Conservation (phyloP, 345 rosid species). For the Corchorus capsularis region DNA sequence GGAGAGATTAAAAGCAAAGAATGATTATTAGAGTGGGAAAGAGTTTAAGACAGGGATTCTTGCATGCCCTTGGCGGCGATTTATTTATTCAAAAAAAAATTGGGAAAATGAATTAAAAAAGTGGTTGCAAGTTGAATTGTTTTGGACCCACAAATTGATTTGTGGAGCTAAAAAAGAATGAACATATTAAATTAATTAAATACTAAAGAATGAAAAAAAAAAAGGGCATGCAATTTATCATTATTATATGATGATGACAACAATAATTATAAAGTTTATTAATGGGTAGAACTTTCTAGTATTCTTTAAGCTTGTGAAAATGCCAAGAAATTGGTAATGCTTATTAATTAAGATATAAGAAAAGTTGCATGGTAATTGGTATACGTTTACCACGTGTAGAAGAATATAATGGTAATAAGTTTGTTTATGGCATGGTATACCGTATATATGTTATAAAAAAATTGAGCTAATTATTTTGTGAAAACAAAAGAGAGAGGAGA, state of each 20-base stretch:
- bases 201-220: not conserved
- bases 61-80: not conserved
- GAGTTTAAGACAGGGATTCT: not conserved
- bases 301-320: not conserved
- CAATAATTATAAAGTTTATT: not conserved
- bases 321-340: not conserved
- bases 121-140: not conserved
- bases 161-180: not conserved
- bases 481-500: no score
- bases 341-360: no score
- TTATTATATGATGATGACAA: not conserved
- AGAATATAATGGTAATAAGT: no score
- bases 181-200: not conserved
- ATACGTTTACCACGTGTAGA: no score
- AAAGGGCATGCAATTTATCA: not conserved
- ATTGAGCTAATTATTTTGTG: no score
- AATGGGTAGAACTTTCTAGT: not conserved
- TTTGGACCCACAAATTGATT: slow-evolving; percentile 8
- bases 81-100: not conserved
- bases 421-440: no score
- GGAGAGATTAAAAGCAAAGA: not conserved
- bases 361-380: no score
- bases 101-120: not conserved
- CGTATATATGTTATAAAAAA: no score
- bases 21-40: slow-evolving; percentile 4